phyloP scores from a whole-genome alignment of 2,329 filamentous ascomycete species.

The Pseudogymnoascus sp. region DNA sequence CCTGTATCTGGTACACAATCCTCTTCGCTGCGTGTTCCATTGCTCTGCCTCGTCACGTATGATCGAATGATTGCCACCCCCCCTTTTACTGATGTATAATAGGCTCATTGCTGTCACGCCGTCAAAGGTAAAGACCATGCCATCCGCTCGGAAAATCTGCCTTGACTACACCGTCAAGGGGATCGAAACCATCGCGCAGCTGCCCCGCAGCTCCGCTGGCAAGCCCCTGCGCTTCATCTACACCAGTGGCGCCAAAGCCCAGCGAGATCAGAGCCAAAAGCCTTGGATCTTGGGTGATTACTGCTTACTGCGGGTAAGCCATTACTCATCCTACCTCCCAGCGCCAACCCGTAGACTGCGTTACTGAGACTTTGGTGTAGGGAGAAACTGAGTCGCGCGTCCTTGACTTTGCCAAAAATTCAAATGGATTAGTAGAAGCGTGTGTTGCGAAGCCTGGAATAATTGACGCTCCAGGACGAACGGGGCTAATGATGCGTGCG shows the following conservation, averaged over 20 bases:
- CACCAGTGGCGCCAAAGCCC: constrained; percentile 37
- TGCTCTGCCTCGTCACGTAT: not conserved
- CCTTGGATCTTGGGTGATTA: constrained; percentile 34
- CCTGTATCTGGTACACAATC: constrained; percentile 30
- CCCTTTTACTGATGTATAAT: constrained; percentile 15
- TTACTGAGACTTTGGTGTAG: constrained; percentile 24
- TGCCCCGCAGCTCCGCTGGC: constrained; percentile 13
- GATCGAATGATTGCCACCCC: not conserved
- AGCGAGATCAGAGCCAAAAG: constrained; percentile 38
- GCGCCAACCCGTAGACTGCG: not conserved
- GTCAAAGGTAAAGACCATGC: constrained; percentile 23
- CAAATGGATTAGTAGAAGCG: constrained; percentile 31
- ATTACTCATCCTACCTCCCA: not conserved
- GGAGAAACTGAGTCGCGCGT: constrained; percentile 39
- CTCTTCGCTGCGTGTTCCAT: not conserved
- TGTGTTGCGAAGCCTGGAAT: constrained; percentile 36
- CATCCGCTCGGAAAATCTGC: constrained; percentile 34
- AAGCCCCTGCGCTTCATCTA: constrained; percentile 41
- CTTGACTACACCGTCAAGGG: constrained; percentile 30
- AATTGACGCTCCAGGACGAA: constrained; percentile 28
- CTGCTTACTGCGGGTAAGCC: constrained; percentile 38
- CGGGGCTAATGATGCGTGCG: constrained; percentile 14
- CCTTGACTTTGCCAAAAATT: constrained; percentile 33
- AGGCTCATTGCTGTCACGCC: constrained; percentile 38
- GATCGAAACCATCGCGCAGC: constrained; percentile 30